Conservation (phyloP, 805 yeast genomes). For the Cephaloascus albidus region DNA sequence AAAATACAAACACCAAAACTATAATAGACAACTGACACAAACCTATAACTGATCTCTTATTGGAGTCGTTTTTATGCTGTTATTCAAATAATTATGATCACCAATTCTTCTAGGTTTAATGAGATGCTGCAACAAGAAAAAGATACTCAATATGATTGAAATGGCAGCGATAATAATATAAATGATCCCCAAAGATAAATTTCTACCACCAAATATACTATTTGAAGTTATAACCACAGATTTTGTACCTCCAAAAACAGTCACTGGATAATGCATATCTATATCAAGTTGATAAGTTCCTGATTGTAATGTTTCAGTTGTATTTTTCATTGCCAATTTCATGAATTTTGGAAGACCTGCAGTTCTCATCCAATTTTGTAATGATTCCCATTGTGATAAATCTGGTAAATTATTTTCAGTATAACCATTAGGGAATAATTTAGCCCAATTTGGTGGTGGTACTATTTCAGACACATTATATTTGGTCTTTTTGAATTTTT, state of each 20-base stretch:
- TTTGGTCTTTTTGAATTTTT: slow-evolving; percentile 61
- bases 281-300: slow-evolving; percentile 69
- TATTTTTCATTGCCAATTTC: slow-evolving; percentile 74
- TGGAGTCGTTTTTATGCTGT: neutral
- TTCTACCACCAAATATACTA: slow-evolving; percentile 80
- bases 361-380: slow-evolving; percentile 98
- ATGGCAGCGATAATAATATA: slow-evolving; percentile 79
- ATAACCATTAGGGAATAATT: slow-evolving; percentile 78
- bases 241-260: slow-evolving; percentile 83
- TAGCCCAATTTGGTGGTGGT: slow-evolving; percentile 92
- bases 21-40: too few relatives aligned
- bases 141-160: slow-evolving; percentile 58
- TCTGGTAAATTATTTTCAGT: slow-evolving; percentile 75
- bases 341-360: slow-evolving; percentile 88
- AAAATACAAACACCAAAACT: too few relatives aligned
- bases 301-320: slow-evolving; percentile 37
- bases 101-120: slow-evolving; percentile 81
- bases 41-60: neutral
- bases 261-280: slow-evolving; percentile 73
- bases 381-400: slow-evolving; percentile 65
- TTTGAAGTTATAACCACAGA: slow-evolving; percentile 74
- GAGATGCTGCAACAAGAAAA: slow-evolving; percentile 73
- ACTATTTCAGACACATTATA: slow-evolving; percentile 65
- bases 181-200: slow-evolving; percentile 74
- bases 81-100: slow-evolving; percentile 56